phyloP scores from a whole-genome alignment of 352 stramenopile genomes.

The Globisporangium splendens region DNA sequence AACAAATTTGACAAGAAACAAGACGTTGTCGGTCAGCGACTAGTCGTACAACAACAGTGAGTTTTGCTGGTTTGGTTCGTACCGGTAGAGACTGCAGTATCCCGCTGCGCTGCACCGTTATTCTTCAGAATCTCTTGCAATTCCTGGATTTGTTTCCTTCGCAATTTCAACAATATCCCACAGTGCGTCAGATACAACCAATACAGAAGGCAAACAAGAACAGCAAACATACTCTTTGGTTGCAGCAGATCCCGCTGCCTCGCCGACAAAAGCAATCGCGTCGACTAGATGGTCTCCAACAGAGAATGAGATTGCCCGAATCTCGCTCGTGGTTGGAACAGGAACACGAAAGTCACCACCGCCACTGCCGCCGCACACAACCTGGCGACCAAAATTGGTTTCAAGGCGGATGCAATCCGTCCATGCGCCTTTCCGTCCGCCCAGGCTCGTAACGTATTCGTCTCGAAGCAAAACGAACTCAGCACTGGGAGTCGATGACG shows the following conservation, averaged over 20 bases:
- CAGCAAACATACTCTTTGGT: conserved; percentile 1
- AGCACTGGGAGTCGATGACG: conserved; percentile 26
- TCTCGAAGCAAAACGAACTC: conserved; percentile 36
- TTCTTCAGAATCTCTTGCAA: conserved; percentile 19
- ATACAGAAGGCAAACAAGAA: background rate
- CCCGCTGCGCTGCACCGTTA: conserved; percentile 11
- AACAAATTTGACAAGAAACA: background rate
- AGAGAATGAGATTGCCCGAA: conserved; percentile 59
- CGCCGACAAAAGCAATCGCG: conserved; percentile 41
- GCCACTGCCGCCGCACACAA: conserved; percentile 56
- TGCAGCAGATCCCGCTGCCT: background rate
- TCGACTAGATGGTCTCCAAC: conserved; percentile 69
- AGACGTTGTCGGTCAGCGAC: too few relatives aligned
- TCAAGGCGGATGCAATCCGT: conserved; percentile 55
- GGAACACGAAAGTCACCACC: conserved; percentile 50
- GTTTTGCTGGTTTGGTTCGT: background rate
- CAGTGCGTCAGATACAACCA: background rate
- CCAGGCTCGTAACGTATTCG: conserved; percentile 46
- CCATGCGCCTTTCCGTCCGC: conserved; percentile 73
- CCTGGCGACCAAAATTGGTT: conserved; percentile 62
- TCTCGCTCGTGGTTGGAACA: conserved; percentile 28
- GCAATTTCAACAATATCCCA: background rate
- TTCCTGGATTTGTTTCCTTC: conserved; percentile 19
- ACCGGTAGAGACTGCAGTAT: conserved; percentile 36
- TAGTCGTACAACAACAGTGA: too few relatives aligned